Conservation (phyloP, 75 land plant genomes). For the Cryptomeria japonica region DNA sequence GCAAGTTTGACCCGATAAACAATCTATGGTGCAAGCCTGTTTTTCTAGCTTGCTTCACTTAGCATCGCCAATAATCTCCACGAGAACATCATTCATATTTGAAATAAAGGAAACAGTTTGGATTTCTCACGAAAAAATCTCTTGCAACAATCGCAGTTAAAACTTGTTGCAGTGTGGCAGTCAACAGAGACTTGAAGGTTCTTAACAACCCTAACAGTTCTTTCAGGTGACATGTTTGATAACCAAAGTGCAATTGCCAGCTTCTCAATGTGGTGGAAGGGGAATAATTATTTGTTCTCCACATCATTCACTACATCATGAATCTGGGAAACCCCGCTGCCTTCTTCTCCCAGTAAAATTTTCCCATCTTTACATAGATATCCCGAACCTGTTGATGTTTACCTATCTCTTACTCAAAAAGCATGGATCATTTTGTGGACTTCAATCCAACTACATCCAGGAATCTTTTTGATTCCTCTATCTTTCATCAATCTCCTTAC, state of each 20-base stretch:
- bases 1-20: not conserved
- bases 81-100: slow-evolving; percentile 8
- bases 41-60: not conserved
- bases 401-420: not conserved
- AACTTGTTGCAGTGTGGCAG: slow-evolving; percentile 2
- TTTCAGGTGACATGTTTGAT: not conserved
- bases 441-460: slow-evolving; percentile 14
- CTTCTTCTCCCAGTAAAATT: not conserved
- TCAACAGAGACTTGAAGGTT: slow-evolving; percentile 16
- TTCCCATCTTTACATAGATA: not conserved
- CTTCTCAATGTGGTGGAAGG: slow-evolving; percentile 5
- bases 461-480: not conserved
- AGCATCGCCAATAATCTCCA: not conserved
- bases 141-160: not conserved
- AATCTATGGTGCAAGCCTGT: not conserved
- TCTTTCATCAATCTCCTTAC: slow-evolving; percentile 5
- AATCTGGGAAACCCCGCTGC: not conserved
- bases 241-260: slow-evolving; percentile 4
- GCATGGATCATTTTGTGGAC: slow-evolving; percentile 11
- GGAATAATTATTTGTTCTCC: not conserved
- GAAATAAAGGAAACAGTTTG: not conserved
- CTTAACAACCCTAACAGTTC: not conserved
- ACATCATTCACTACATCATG: not conserved
- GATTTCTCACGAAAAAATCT: not conserved
- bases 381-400: not conserved